These are phyloP conservation scores for Fragilaria crotonensis DNA, from an alignment of 108 stramenopile species.

Conservation along the genomic window DNA sequence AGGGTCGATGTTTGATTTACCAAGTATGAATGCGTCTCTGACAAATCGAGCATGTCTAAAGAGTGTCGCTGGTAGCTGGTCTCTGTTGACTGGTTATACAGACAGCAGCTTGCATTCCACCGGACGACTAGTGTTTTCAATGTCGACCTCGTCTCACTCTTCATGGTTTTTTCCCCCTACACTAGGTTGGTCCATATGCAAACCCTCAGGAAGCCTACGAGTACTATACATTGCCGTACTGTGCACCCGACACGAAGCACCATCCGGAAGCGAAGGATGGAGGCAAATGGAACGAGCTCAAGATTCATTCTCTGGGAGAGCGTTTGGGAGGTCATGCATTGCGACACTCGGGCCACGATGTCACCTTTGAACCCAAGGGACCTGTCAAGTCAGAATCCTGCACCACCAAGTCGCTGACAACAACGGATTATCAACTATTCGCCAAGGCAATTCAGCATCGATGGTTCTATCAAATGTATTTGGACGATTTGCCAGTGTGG, in stretches of 20 bases:
- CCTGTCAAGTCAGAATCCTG: slow-evolving; percentile 53
- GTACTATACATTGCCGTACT: slow-evolving; percentile 96
- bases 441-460: slow-evolving; percentile 73
- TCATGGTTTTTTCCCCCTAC: too few species aligned
- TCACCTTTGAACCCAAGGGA: slow-evolving; percentile 46
- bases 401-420: slow-evolving; percentile 55
- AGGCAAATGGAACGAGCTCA: slow-evolving; percentile 81
- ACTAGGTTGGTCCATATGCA: slow-evolving; percentile 93
- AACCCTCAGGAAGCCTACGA: slow-evolving; percentile 99
- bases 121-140: too few species aligned
- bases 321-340: slow-evolving; percentile 72
- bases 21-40: too few species aligned
- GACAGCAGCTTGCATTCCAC: too few species aligned
- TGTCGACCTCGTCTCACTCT: too few species aligned
- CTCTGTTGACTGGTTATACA: too few species aligned
- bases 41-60: too few species aligned
- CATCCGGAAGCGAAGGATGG: slow-evolving; percentile 66
- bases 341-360: slow-evolving; percentile 80
- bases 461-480: slow-evolving; percentile 96
- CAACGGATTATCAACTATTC: slow-evolving; percentile 41
- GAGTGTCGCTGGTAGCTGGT: too few species aligned
- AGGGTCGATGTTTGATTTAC: too few species aligned
- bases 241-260: slow-evolving; percentile 85
- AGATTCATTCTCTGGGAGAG: slow-evolving; percentile 69
- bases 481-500: slow-evolving; percentile 97